A percentile compares a stretch with the other conserved stretches of the same genome.
Conservation (phyloP, 1,284 basidiomycete species). For the Fomitopsis schrenkii region DNA sequence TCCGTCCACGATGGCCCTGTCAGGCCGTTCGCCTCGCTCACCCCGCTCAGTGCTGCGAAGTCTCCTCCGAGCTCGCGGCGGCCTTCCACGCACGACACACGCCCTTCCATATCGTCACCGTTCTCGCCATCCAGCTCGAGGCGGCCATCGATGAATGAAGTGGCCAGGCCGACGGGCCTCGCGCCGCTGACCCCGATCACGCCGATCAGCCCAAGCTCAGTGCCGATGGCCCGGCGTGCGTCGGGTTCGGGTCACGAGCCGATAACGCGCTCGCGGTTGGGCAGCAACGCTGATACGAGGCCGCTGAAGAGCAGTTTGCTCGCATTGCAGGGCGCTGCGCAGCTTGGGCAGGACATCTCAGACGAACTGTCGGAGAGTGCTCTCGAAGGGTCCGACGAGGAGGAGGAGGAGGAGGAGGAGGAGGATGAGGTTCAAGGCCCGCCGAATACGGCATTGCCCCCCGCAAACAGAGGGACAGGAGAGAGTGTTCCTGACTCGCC, state of each 20-base stretch:
- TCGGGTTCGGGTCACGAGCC: slow-evolving; percentile 7
- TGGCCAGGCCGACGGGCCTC: background rate
- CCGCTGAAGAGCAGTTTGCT: slow-evolving; percentile 20
- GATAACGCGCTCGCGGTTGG: slow-evolving; percentile 18
- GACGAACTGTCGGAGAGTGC: slow-evolving; percentile 40
- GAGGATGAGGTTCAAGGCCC: slow-evolving; percentile 8
- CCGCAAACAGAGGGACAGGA: background rate
- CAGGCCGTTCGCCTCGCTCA: slow-evolving; percentile 9
- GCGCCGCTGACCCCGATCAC: background rate
- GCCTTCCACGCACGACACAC: slow-evolving; percentile 13
- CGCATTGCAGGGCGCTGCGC: slow-evolving; percentile 19
- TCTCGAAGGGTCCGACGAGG: slow-evolving; percentile 31
- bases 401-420: too few species aligned
- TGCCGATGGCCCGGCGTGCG: background rate
- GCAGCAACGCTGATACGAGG: slow-evolving; percentile 20
- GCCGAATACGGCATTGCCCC: background rate
- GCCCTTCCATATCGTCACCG: slow-evolving; percentile 4
- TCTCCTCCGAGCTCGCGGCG: slow-evolving; percentile 8
- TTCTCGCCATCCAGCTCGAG: slow-evolving; percentile 21
- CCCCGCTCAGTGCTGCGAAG: background rate
- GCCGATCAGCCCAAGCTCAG: background rate
- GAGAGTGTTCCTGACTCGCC: background rate
- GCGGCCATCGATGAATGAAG: slow-evolving; percentile 10
- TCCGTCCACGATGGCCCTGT: slow-evolving; percentile 23
- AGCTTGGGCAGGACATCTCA: slow-evolving; percentile 30